Evolutionary conservation across 208 protist species (phyloP), one percentile per base, ranked within the genome.

Genomic region (Tritrichomonas foetus): DNA sequence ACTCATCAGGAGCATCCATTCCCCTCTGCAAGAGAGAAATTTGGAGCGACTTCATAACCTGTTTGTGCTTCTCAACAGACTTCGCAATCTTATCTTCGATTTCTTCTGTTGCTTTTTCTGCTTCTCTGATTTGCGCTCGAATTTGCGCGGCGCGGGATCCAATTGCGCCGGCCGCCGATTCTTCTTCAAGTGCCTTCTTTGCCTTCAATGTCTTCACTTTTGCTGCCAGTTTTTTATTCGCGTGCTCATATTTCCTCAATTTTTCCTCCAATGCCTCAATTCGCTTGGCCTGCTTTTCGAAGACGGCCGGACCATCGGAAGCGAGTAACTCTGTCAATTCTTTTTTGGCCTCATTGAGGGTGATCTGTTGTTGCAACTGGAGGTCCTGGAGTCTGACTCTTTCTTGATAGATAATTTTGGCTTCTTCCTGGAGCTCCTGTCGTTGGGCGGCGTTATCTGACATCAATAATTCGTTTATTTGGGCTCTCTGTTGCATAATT

Each of bases 341-440:
- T n/a, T 36, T 44, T 61, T 89, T 89, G 16, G 78, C 78, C 14
- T 89, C 25, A 57, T 57, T 89, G 9, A 89, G 47, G 20, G 44
- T 49, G 0, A 89, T 53, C 39, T 89, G 41, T 50, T 89, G 78
- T 36, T 89, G 78, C 8, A 44, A 39, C 57, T 89, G 78, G 20
- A 89, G 78, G 39, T 89, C 78, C 8, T 89, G 78, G 20, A 89
- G 47, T 16, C 78, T 3, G 14, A 89, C 16, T 55, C 78, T 9
- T n/a, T 89, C 78, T 57, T 89, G 78, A 89, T 89, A 89, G 39
- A 89, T 57, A 57, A 89, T 89, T 89, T 89, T 89, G 33, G 78
- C 41, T 89, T 89, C 78, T 89, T 89, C 78, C 30, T 89, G 78
- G 36, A 89, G 78, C 39, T 89, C 78, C 57, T 89, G 78, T 2